These are phyloP conservation scores for Candida ascalaphidarum DNA, from an alignment of 805 yeast genomes.

Conservation along the genomic window DNA sequence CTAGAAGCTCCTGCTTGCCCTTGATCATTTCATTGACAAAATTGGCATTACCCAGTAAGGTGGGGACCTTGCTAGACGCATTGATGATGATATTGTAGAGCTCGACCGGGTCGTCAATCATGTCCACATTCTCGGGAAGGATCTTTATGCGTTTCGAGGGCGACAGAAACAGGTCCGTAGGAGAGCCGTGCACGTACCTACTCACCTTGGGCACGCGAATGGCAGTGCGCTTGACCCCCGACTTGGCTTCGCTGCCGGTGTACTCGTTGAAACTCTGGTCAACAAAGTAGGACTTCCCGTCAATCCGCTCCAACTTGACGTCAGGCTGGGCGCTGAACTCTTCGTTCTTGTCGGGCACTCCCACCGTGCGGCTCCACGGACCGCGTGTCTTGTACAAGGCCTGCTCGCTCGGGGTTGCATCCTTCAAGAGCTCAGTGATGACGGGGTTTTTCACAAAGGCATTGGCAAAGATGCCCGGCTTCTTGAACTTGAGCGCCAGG, in stretches of 20 bases:
- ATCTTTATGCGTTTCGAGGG: slow-evolving; percentile 8
- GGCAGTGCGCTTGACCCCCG: slow-evolving; percentile 16
- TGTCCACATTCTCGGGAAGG: slow-evolving; percentile 5
- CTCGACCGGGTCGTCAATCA: slow-evolving; percentile 29
- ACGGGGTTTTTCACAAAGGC: slow-evolving; percentile 45
- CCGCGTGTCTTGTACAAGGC: slow-evolving; percentile 37
- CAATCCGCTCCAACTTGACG: slow-evolving; percentile 30
- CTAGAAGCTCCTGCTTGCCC: slow-evolving; percentile 29
- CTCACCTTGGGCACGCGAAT: slow-evolving; percentile 5
- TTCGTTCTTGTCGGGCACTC: slow-evolving; percentile 1
- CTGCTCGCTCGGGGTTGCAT: slow-evolving; percentile 46
- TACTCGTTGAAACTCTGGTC: slow-evolving; percentile 23
- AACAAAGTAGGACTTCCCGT: slow-evolving; percentile 33
- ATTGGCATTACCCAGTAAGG: slow-evolving; percentile 13
- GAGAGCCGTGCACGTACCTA: slow-evolving; percentile 1
- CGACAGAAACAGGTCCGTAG: slow-evolving; percentile 5
- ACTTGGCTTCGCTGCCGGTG: slow-evolving; percentile 15
- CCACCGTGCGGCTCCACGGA: slow-evolving; percentile 2
- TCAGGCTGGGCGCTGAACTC: neutral
- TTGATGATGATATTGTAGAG: slow-evolving; percentile 34
- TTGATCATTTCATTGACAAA: slow-evolving; percentile 22
- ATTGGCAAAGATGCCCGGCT: slow-evolving; percentile 59
- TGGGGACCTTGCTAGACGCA: slow-evolving; percentile 19
- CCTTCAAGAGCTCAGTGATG: slow-evolving; percentile 51
- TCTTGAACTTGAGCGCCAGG: slow-evolving; percentile 36